Conservation (phyloP, 2,329 filamentous ascomycete species). For the Paraconiothyrium brasiliense region DNA sequence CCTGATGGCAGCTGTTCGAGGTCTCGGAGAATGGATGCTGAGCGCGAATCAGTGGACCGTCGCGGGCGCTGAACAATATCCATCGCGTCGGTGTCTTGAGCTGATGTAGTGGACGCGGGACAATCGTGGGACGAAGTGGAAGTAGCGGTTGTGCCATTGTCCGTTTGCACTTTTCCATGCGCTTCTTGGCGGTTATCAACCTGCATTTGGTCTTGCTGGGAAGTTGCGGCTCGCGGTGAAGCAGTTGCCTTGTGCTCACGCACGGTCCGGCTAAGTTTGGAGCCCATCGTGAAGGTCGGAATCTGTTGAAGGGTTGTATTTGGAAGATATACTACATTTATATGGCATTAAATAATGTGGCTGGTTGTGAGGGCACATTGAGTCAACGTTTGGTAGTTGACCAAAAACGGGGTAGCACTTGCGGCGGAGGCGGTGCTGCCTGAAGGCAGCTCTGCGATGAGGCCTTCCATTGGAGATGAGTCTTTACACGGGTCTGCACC, state of each 20-base stretch:
- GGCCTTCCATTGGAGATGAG: conserved; percentile 30
- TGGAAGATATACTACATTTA: conserved; percentile 4
- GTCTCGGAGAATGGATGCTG: background rate
- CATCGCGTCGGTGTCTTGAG: conserved; percentile 12
- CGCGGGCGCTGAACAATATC: conserved; percentile 9
- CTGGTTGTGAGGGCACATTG: conserved; percentile 17
- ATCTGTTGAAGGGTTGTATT: background rate
- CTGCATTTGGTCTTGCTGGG: conserved; percentile 23
- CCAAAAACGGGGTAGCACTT: conserved; percentile 23
- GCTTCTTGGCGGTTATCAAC: conserved; percentile 22
- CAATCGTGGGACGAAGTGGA: conserved; percentile 6
- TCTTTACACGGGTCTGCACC: conserved; percentile 5
- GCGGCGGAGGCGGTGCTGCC: conserved; percentile 31
- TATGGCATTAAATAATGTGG: conserved; percentile 3
- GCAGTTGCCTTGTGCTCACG: conserved; percentile 29
- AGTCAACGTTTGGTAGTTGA: conserved; percentile 32
- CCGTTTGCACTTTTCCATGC: background rate
- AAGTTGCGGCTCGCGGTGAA: conserved; percentile 23
- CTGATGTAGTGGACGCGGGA: background rate
- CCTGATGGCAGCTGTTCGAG: conserved; percentile 6
- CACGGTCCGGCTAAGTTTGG: conserved; percentile 36
- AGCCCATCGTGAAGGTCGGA: conserved; percentile 36
- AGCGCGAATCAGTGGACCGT: background rate
- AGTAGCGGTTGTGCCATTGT: conserved; percentile 12
- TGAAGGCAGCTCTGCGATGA: conserved; percentile 37